Evolutionary conservation across 2,329 filamentous ascomycete genomes (phyloP), one percentile per base, ranked within the genome.

Genomic region (Bimuria novae-zelandiae): DNA sequence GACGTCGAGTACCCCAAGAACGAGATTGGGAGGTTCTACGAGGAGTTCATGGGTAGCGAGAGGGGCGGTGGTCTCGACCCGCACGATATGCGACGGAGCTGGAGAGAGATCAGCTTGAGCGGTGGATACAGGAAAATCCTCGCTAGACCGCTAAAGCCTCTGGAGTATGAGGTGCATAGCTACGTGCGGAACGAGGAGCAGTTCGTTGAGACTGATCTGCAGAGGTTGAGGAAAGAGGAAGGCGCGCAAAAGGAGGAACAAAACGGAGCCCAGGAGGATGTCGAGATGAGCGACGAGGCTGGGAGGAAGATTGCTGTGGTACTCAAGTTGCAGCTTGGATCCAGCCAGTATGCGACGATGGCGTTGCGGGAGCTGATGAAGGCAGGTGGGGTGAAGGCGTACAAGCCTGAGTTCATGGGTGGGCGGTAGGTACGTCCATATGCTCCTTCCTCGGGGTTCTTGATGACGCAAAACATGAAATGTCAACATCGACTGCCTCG

Each of bases 51-150:
- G 95, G 84, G 77, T 27, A 88, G 83, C 46, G 83, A 89, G 42
- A 82, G 84, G 57, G 92, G 94, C 56, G 93, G 93, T 10, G 77
- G 79, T 1, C 80, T 99, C 11, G 86, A 96, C 71, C 93, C 94
- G 0, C 82, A 88, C 66, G 82, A 91, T 57, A 97, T 99, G 94
- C 86, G 90, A 11, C 85, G 93, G 16, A 83, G 83, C 46, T 91
- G 92, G 76, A 89, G 88, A 68, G 94, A 97, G 65, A 88, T 94
- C 68, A 96, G 90, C 71, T 80, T 99, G 1, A 90, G 89, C 43
- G 95, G 94, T 2, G 85, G 88, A 22, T 99, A 99, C 74, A 85
- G 94, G 57, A 94, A 93, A 73, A 70, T 96, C 23, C 82, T 97
- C 62, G 86, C 89, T 29, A 82, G 82, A 19, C 90, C 92, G 65